Conservation (phyloP, 129 eudicot genomes). For the Rutidosis leptorrhynchoides region DNA sequence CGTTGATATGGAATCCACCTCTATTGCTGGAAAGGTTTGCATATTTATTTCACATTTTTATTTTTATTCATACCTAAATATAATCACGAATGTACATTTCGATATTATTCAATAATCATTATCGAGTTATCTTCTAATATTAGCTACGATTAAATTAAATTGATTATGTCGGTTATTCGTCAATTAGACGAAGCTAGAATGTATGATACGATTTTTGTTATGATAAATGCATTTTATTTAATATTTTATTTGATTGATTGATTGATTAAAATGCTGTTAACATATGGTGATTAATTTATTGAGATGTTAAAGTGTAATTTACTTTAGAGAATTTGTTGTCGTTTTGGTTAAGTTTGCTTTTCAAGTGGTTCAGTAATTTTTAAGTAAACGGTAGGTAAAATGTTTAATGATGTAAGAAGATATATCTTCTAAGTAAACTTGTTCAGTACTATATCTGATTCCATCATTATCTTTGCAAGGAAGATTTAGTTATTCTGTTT, state of each 20-base stretch:
- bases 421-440: constrained; percentile 8
- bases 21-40: constrained; percentile 65
- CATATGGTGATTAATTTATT: constrained; percentile 14
- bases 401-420: constrained; percentile 21
- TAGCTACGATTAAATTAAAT: constrained; percentile 1
- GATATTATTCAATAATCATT: constrained; percentile 3
- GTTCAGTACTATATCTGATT: constrained; percentile 17
- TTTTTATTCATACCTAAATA: neutral
- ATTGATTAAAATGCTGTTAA: neutral
- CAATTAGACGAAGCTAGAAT: neutral
- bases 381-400: constrained; percentile 34
- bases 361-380: constrained; percentile 34
- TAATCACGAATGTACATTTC: constrained; percentile 34
- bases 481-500: neutral
- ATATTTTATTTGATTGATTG: constrained; percentile 9
- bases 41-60: constrained; percentile 16
- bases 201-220: constrained; percentile 4
- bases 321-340: constrained; percentile 5
- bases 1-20: constrained; percentile 67
- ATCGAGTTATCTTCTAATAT: constrained; percentile 2
- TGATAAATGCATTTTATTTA: constrained; percentile 12
- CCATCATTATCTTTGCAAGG: constrained; percentile 22
- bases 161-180: constrained; percentile 10
- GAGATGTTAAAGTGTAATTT: constrained; percentile 20
- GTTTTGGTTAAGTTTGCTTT: constrained; percentile 34